These are phyloP conservation scores for Globisporangium iwayamae DNA, from an alignment of 352 stramenopile species.

Conservation along the genomic window DNA sequence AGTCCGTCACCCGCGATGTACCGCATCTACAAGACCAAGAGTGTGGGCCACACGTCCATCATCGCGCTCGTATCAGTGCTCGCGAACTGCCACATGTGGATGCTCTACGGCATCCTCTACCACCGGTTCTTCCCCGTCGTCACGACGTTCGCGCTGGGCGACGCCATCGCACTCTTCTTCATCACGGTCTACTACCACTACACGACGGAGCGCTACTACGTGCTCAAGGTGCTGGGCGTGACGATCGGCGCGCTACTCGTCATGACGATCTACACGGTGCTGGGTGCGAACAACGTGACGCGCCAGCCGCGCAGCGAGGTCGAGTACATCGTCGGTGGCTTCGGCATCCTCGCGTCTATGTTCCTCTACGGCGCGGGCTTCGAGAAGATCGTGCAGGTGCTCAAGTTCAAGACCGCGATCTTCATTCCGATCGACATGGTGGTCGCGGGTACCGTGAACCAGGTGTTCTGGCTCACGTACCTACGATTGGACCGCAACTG, in stretches of 20 bases:
- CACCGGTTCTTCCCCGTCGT: slow-evolving; percentile 30
- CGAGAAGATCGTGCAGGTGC: slow-evolving; percentile 36
- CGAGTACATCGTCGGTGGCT: slow-evolving; percentile 29
- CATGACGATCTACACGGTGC: slow-evolving; percentile 38
- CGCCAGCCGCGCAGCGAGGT: slow-evolving; percentile 25
- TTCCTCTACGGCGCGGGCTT: slow-evolving; percentile 38
- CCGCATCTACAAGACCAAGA: slow-evolving; percentile 36
- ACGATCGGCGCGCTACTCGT: slow-evolving; percentile 20
- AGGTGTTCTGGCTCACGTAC: slow-evolving; percentile 45
- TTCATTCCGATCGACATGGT: slow-evolving; percentile 53
- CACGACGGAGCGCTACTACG: slow-evolving; percentile 34
- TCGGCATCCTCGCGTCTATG: slow-evolving; percentile 31
- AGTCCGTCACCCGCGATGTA: slow-evolving; percentile 33
- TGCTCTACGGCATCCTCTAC: slow-evolving; percentile 12
- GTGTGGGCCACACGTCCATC: slow-evolving; percentile 30
- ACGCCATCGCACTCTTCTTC: slow-evolving; percentile 36
- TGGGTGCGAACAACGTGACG: slow-evolving; percentile 31
- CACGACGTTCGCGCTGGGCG: slow-evolving; percentile 41
- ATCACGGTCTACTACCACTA: slow-evolving; percentile 52
- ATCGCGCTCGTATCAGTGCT: slow-evolving; percentile 39
- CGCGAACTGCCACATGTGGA: slow-evolving; percentile 35
- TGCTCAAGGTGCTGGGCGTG: slow-evolving; percentile 26
- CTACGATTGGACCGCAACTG: slow-evolving; percentile 37
- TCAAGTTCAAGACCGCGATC: slow-evolving; percentile 36
- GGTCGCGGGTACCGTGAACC: slow-evolving; percentile 36